phyloP scores from a whole-genome alignment of 371 early-diverging fungal species.

The Zychaea mexicana region DNA sequence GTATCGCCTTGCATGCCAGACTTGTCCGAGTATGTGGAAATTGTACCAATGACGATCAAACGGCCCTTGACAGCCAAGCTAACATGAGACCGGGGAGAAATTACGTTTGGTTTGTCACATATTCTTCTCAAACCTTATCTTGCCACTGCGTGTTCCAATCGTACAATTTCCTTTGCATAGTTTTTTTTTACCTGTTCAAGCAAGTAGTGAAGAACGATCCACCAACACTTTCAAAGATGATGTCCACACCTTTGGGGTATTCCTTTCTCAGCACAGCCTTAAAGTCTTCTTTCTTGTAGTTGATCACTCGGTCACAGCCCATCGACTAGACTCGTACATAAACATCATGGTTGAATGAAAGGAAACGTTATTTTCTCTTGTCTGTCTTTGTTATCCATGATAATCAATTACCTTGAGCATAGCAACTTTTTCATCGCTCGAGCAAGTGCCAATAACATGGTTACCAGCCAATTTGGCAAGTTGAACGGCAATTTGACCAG shows the following conservation, averaged over 20 bases:
- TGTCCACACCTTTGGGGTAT: slow-evolving; percentile 59
- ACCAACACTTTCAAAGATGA: slow-evolving; percentile 66
- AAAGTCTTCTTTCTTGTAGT: slow-evolving; percentile 54
- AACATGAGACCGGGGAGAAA: too few species aligned
- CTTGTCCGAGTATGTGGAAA: slow-evolving; percentile 41
- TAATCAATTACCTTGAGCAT: slow-evolving; percentile 36
- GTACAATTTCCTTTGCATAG: not conserved
- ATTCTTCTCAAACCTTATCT: too few species aligned
- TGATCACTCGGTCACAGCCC: slow-evolving; percentile 50
- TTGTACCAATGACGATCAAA: slow-evolving; percentile 64
- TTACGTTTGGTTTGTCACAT: too few species aligned
- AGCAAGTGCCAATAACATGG: slow-evolving; percentile 57
- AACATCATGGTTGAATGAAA: too few species aligned
- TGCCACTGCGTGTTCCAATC: too few species aligned
- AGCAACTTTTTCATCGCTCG: slow-evolving; percentile 41
- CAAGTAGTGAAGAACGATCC: slow-evolving; percentile 56
- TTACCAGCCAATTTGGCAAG: slow-evolving; percentile 51
- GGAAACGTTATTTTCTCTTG: not conserved
- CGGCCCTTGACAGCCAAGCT: slow-evolving; percentile 53
- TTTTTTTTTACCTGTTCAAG: slow-evolving; percentile 31
- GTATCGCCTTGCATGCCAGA: slow-evolving; percentile 46
- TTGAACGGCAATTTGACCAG: slow-evolving; percentile 56
- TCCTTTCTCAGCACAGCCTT: slow-evolving; percentile 54
- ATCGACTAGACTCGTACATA: slow-evolving; percentile 12
- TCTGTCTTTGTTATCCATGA: not conserved